These are phyloP conservation scores for Rozella allomycis DNA, from an alignment of 371 early-diverging fungal genomes.

Conservation along the genomic window DNA sequence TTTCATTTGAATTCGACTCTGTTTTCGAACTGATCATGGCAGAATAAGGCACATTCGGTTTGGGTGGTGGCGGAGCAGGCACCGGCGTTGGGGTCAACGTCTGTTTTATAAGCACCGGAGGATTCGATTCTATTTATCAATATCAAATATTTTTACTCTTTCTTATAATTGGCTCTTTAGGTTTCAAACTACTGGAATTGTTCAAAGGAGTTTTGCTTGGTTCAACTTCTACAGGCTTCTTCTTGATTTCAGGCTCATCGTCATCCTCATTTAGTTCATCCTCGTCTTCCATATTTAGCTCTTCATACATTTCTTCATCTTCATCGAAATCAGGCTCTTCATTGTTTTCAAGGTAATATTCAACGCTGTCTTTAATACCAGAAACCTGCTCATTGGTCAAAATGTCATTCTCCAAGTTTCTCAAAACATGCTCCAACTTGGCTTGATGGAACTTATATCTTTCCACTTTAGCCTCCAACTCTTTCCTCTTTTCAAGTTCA, in stretches of 20 bases:
- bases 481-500: constrained; percentile 40
- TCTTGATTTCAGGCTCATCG: no score
- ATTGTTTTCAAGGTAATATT: constrained; percentile 70
- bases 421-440: constrained; percentile 64
- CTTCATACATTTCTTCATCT: constrained; percentile 77
- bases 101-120: constrained; percentile 7
- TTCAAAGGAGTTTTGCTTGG: not conserved
- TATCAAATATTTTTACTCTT: no score
- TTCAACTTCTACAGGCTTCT: constrained; percentile 10
- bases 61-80: constrained; percentile 7
- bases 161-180: no score
- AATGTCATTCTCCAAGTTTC: constrained; percentile 76
- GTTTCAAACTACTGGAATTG: not conserved
- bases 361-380: constrained; percentile 57
- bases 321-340: constrained; percentile 69
- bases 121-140: no score
- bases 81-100: constrained; percentile 5
- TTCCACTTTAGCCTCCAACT: constrained; percentile 47
- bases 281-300: constrained; percentile 57
- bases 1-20: not conserved
- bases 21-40: constrained; percentile 12
- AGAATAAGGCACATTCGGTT: constrained; percentile 17
- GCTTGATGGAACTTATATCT: constrained; percentile 70
- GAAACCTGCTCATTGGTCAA: constrained; percentile 52
- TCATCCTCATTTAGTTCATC: constrained; percentile 41